Percentiles rank a stretch among this genome's conserved stretches.
These are phyloP conservation scores for Phialemoniopsis sp. DNA, from an alignment of 2,329 filamentous ascomycete species.

Conservation along the genomic window DNA sequence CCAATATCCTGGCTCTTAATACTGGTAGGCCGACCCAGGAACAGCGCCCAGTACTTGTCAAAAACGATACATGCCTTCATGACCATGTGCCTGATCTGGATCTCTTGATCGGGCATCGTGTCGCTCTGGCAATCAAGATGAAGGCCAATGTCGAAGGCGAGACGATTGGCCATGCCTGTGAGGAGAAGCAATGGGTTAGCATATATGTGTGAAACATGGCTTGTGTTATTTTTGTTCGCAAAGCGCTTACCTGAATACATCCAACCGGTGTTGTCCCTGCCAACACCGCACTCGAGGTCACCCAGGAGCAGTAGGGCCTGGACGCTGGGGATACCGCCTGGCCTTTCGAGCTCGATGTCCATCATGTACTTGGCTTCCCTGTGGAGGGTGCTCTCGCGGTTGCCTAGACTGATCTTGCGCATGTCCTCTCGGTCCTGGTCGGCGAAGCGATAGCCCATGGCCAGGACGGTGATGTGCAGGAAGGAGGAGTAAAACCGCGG, in stretches of 20 bases:
- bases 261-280: constrained; percentile 49
- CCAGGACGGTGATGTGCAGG: constrained; percentile 45
- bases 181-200: neutral
- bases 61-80: constrained; percentile 48
- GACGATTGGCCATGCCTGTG: constrained; percentile 35
- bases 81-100: constrained; percentile 43
- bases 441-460: constrained; percentile 47
- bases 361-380: constrained; percentile 51
- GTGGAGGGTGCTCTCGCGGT: constrained; percentile 47
- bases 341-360: constrained; percentile 46
- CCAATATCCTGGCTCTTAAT: constrained; percentile 49
- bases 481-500: constrained; percentile 48
- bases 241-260: constrained; percentile 46
- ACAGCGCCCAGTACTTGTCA: constrained; percentile 52
- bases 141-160: constrained; percentile 43
- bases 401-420: constrained; percentile 37
- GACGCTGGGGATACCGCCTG: constrained; percentile 46
- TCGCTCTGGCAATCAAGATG: constrained; percentile 38
- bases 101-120: constrained; percentile 39
- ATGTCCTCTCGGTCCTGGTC: constrained; percentile 45
- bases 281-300: constrained; percentile 49
- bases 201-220: too few species aligned
- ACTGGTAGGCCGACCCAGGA: constrained; percentile 46
- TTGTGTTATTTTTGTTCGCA: too few species aligned
- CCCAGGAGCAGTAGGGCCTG: constrained; percentile 47